phyloP scores from a whole-genome alignment of 768 basidiomycete species.

The Mycena amicta region DNA sequence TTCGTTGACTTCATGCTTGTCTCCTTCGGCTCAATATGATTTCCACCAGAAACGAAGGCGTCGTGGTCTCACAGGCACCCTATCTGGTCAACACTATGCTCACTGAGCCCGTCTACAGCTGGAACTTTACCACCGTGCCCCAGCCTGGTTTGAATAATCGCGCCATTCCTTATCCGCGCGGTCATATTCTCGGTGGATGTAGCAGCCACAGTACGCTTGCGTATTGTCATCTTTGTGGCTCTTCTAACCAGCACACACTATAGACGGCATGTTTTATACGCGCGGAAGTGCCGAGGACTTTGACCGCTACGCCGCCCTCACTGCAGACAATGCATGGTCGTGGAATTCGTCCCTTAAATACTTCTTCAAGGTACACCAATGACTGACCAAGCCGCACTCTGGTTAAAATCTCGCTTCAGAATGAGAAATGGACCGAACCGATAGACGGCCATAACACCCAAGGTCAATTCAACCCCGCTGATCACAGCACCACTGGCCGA shows the following conservation, averaged over 20 bases:
- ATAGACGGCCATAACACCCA: conserved; percentile 36
- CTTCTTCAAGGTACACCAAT: conserved; percentile 30
- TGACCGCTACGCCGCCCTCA: conserved; percentile 34
- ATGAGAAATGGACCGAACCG: conserved; percentile 40
- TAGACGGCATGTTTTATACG: conserved; percentile 40
- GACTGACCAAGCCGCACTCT: not conserved
- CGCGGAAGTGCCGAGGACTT: conserved; percentile 40
- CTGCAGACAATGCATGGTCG: conserved; percentile 39
- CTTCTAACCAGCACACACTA: not conserved
- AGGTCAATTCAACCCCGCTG: conserved; percentile 36
- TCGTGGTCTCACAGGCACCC: conserved; percentile 6
- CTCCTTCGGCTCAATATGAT: not conserved
- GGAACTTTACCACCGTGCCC: conserved; percentile 29
- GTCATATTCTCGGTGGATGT: not conserved
- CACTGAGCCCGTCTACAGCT: conserved; percentile 26
- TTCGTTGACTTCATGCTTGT: not conserved
- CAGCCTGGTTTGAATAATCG: not conserved
- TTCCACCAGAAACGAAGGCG: conserved; percentile 5
- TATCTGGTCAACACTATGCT: conserved; percentile 19
- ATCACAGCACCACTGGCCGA: conserved; percentile 38
- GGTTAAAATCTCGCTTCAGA: conserved; percentile 23
- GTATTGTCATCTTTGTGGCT: not conserved
- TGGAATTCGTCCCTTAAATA: conserved; percentile 40
- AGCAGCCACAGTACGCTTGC: not conserved
- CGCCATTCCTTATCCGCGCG: not conserved